These are phyloP conservation scores for Melastoma candidum DNA, from an alignment of 441 rosid species.

Conservation along the genomic window DNA sequence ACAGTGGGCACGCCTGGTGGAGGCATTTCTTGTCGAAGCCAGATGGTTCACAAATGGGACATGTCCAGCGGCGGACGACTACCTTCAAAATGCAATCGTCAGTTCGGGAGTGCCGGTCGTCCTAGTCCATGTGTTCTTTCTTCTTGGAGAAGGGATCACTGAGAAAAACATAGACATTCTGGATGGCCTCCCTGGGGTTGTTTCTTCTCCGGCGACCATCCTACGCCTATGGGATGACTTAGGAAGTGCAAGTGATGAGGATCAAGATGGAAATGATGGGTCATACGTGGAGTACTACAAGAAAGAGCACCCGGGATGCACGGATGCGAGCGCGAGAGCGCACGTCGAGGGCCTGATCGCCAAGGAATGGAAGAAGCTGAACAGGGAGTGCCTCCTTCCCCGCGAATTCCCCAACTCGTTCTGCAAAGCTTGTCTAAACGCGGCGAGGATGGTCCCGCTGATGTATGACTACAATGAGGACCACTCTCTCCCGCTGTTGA, in stretches of 20 bases:
- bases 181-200: conserved; percentile 19
- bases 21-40: conserved; percentile 21
- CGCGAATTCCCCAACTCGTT: conserved; percentile 24
- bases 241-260: conserved; percentile 37
- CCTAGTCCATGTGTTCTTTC: conserved; percentile 16
- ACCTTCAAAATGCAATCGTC: conserved; percentile 16
- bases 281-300: conserved; percentile 38
- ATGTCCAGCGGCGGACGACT: conserved; percentile 9
- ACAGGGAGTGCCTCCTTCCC: conserved; percentile 26
- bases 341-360: conserved; percentile 24
- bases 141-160: conserved; percentile 9
- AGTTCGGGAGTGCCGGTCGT: conserved; percentile 11
- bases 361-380: conserved; percentile 39
- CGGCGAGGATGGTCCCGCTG: conserved; percentile 54
- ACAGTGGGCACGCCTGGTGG: conserved; percentile 15
- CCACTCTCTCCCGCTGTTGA: conserved; percentile 26
- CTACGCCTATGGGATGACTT: conserved; percentile 69
- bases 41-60: conserved; percentile 9
- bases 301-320: conserved; percentile 24
- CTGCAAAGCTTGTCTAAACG: conserved; percentile 28
- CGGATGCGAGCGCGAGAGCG: conserved; percentile 20
- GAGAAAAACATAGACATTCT: conserved; percentile 19
- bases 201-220: conserved; percentile 32
- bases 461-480: conserved; percentile 38
- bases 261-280: conserved; percentile 24